These are phyloP conservation scores for Claviceps sp. DNA, from an alignment of 2,329 filamentous ascomycete species.

Conservation along the genomic window DNA sequence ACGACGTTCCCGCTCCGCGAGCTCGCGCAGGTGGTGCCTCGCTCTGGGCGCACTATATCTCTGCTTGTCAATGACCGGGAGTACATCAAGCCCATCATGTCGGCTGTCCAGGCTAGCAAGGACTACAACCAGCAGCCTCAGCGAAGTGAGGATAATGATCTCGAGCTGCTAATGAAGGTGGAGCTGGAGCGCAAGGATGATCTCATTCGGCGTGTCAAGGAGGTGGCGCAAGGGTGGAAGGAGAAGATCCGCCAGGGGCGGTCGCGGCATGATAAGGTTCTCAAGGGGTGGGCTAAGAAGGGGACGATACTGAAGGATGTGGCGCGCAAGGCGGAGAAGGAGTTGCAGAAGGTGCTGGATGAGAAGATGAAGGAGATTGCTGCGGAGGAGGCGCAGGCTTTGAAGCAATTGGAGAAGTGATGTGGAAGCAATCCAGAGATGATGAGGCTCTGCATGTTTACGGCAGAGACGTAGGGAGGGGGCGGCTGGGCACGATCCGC, in stretches of 20 bases:
- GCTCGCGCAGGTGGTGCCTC: constrained; percentile 40
- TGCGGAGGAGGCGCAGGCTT: constrained; percentile 32
- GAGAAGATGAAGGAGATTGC: constrained; percentile 40
- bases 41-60: constrained; percentile 25
- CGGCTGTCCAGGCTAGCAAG: constrained; percentile 36
- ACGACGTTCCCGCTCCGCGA: constrained; percentile 36
- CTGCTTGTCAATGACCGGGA: constrained; percentile 28
- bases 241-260: constrained; percentile 34
- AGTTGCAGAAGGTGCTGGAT: constrained; percentile 36
- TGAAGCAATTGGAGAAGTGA: constrained; percentile 25
- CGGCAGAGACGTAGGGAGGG: too few relatives aligned
- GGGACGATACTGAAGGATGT: constrained; percentile 31
- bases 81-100: constrained; percentile 41
- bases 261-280: constrained; percentile 32
- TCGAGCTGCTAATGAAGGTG: constrained; percentile 41
- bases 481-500: too few relatives aligned
- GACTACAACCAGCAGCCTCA: constrained; percentile 50
- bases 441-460: too few relatives aligned
- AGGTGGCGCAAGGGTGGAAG: constrained; percentile 35
- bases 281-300: constrained; percentile 36
- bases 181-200: constrained; percentile 39
- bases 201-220: constrained; percentile 28
- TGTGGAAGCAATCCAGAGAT: neutral
- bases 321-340: constrained; percentile 33
- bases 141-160: constrained; percentile 42